Evolutionary conservation across 306 rosid genomes (phyloP).

Genomic region (Vicia sativa): DNA sequence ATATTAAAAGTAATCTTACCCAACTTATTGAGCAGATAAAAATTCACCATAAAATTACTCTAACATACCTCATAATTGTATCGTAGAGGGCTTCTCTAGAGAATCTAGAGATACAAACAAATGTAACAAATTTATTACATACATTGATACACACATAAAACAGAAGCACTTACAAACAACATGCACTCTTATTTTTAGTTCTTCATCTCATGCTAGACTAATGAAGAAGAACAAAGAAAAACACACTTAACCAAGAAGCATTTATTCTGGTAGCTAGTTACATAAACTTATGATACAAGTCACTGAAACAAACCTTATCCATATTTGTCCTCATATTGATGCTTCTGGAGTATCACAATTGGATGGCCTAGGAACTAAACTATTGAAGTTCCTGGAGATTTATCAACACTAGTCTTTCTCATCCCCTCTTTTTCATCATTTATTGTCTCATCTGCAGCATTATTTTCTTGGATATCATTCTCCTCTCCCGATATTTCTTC

Average conservation of each 20-base stretch:
- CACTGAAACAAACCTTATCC: constrained; percentile 13
- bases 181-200: constrained; percentile 32
- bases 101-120: constrained; percentile 21
- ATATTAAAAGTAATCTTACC: too few species aligned
- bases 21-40: too few species aligned
- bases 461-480: constrained; percentile 20
- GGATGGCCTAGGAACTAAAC: constrained; percentile 34
- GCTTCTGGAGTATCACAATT: constrained; percentile 15
- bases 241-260: constrained; percentile 23
- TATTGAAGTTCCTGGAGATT: constrained; percentile 18
- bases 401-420: constrained; percentile 30
- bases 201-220: constrained; percentile 18
- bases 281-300: constrained; percentile 1
- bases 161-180: constrained; percentile 31
- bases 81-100: not conserved
- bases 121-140: constrained; percentile 2
- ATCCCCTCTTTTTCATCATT: constrained; percentile 30
- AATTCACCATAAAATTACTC: too few species aligned
- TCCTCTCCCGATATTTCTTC: constrained; percentile 68
- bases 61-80: too few species aligned
- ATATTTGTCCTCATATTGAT: constrained; percentile 9
- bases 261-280: constrained; percentile 29
- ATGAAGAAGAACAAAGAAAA: constrained; percentile 16
- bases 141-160: not conserved
- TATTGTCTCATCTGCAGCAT: constrained; percentile 12